Conservation (phyloP, 148 eudicot species). For the Spergularia bocconei region DNA sequence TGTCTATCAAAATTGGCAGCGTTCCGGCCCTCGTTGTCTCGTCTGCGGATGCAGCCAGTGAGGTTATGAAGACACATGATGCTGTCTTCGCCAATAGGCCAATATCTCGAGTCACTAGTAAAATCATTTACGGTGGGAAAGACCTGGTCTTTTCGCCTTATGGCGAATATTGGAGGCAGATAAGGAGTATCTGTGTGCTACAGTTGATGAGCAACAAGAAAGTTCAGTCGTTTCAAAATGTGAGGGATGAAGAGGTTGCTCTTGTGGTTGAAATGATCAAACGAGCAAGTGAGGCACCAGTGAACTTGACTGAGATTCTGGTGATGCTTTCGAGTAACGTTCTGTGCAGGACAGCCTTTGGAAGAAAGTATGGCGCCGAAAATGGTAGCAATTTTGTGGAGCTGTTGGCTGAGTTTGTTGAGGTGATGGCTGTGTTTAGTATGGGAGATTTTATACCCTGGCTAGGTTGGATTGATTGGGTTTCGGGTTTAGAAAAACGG, state of each 20-base stretch:
- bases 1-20: constrained; percentile 48
- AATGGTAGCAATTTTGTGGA: constrained; percentile 14
- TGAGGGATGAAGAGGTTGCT: constrained; percentile 51
- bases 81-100: constrained; percentile 33
- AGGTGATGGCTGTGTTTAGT: constrained; percentile 23
- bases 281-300: background rate
- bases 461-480: constrained; percentile 32
- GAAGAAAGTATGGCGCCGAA: constrained; percentile 32
- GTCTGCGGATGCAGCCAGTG: constrained; percentile 26
- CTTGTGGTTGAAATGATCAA: constrained; percentile 33
- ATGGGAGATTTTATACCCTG: constrained; percentile 40
- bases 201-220: constrained; percentile 46
- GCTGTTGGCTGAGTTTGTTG: constrained; percentile 19
- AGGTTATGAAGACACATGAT: constrained; percentile 56
- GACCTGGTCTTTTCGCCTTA: constrained; percentile 31
- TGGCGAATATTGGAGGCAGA: constrained; percentile 45
- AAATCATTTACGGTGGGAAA: constrained; percentile 23
- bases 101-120: background rate
- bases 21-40: constrained; percentile 33
- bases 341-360: constrained; percentile 36
- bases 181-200: constrained; percentile 30
- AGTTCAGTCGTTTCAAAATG: constrained; percentile 38
- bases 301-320: constrained; percentile 45
- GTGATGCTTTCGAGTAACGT: constrained; percentile 28
- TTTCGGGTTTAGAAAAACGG: constrained; percentile 32